Base-by-base conservation (phyloP, 2,329 filamentous ascomycete genomes). In the Claviceps africana region DNA sequence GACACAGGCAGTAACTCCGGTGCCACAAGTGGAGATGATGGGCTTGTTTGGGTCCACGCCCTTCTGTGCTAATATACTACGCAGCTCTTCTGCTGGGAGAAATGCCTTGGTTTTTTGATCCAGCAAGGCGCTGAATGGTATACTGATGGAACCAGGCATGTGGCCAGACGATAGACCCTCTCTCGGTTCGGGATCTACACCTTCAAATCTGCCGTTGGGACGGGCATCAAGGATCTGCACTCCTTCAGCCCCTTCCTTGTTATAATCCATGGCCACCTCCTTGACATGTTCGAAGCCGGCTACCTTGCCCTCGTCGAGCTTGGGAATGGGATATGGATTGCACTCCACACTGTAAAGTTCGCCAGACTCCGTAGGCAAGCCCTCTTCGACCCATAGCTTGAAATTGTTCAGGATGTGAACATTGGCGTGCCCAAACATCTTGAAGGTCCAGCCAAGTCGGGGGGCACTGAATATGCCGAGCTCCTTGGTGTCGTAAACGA, bases 361-460 rank as follows among this genome's bases (percentile, higher is more conserved):
- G 50, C 91, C 90, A n/a, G 81, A 82, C 70, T 95, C 89, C 0
- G 83, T 85, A 0, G 89, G 86, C 58, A 83, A 79, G 1, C 86
- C 88, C 62, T 94, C 76, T 35, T 91, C 85, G 1, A 91, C 83
- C 88, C 90, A 98, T n/a, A 86, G 70, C 66, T 84, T 86, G 72
- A 96, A 98, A 71, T 98, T 98, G 72, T 98, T 94, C 52, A 98
- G 72, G 19, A 98, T 70, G 66, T 96, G 89, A 15, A 98, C 91
- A 57, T 81, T 84, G 45, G 81, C 74, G 66, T 98, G 93, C 1
- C 93, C 93, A 67, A 97, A 97, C 35, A 88, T 81, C 62, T 81
- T 82, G 57, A 98, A 73, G 1, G 91, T 98, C 93, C 93, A 98
- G 53, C 83, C 91, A 0, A 95, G 91, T 43, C 93, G 79, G 4